Base-by-base conservation (phyloP, 116 monocot genomes). In the Posidonia oceanica region DNA sequence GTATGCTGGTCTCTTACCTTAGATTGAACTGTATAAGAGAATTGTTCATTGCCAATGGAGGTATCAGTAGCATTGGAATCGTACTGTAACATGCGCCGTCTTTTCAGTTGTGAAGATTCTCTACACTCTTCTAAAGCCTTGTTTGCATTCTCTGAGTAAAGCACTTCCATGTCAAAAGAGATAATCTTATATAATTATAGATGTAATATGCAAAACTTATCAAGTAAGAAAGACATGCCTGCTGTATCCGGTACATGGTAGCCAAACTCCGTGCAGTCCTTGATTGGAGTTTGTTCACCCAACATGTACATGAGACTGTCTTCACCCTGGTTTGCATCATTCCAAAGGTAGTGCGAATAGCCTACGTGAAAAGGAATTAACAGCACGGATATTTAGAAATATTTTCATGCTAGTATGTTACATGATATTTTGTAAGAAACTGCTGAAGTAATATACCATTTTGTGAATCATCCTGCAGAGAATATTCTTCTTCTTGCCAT, bases 81-180 rank as follows among this genome's bases (percentile, higher is more conserved):
- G 71, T 87, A 97, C 52, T 89, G 89, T 61, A 97, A 83, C 87
- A 97, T 83, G 48, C 89, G 86, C 71, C 97, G 75, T 75, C 92
- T 83, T 77, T 92, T 97, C 4, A 68, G 15, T 51, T 84, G 88
- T 20, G 85, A 92, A 54, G 73, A 72, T 55, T 85, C 84, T 67
- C 51, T 41, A 67, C 53, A 71, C 61, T 81, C 86, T 56, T 83
- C 87, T 55, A 68, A 42, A 4, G 12, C 51, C 67, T 97, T 92
- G 74, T 67, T 60, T 8, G 63, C 20, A 66, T 77, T 75, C 64
- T 82, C 92, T 97, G 76, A 37, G 72, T 68, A 78, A 15, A 36
- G 51, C 7, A 36, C 39, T 14, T 29, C 52, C 48, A 52, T 29
- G 13, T 67, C 52, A 67, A 51, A 4, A 22, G 21, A 36, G 20